These are phyloP conservation scores for Schizochytrium sp. DNA, from an alignment of 108 stramenopile genomes.

Conservation along the genomic window DNA sequence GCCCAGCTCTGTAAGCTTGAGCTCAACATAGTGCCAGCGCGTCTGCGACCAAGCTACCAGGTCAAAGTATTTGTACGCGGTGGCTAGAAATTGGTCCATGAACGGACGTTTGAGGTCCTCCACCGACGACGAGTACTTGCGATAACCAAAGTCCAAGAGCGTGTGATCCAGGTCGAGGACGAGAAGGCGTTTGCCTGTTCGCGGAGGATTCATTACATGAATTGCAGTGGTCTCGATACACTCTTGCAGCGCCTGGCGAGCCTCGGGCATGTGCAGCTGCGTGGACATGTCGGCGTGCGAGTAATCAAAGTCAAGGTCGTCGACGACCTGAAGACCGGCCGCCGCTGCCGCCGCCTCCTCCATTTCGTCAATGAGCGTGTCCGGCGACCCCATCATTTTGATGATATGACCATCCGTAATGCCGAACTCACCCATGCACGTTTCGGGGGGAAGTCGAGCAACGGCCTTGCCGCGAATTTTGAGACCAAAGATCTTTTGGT, in stretches of 20 bases:
- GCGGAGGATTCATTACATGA: conserved; percentile 73
- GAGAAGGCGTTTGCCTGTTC: conserved; percentile 69
- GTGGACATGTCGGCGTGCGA: conserved; percentile 53
- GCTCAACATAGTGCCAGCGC: conserved; percentile 88
- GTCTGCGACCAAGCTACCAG: conserved; percentile 90
- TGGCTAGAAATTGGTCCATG: conserved; percentile 74
- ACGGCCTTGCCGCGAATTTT: neutral
- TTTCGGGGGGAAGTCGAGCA: neutral
- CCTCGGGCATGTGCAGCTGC: neutral
- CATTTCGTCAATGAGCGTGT: neutral
- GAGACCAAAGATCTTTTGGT: conserved; percentile 13
- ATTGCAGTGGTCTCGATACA: conserved; percentile 70
- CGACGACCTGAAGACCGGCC: conserved; percentile 42
- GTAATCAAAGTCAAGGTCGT: conserved; percentile 82
- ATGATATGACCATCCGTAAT: neutral
- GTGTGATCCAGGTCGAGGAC: conserved; percentile 92
- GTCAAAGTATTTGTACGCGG: conserved; percentile 76
- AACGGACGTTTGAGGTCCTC: conserved; percentile 60
- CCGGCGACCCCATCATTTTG: neutral
- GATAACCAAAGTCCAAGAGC: conserved; percentile 71
- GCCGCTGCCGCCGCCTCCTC: neutral
- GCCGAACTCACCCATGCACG: neutral
- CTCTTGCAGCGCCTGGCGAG: conserved; percentile 61
- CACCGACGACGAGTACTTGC: neutral
- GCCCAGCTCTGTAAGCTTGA: conserved; percentile 83